phyloP scores from a whole-genome alignment of 257 asterid species.

The Petrea volubilis region DNA sequence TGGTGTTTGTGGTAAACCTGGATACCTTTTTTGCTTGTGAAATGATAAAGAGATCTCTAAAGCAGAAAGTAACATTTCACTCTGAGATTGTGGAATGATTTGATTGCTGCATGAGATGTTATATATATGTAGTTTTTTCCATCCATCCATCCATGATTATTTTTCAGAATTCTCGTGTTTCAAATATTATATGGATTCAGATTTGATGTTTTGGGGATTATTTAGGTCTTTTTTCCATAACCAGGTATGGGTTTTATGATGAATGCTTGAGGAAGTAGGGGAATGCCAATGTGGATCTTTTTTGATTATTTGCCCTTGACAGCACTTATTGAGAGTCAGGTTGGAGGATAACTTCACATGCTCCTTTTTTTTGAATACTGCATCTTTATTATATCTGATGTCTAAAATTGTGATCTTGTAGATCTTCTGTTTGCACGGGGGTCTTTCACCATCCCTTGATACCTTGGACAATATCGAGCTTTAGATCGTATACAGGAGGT shows the following conservation, averaged over 20 bases:
- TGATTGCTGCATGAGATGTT: constrained; percentile 2
- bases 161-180: constrained; percentile 21
- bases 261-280: constrained; percentile 99
- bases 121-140: not conserved
- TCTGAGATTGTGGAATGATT: constrained; percentile 4
- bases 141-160: constrained; percentile 3
- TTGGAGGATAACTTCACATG: constrained; percentile 31
- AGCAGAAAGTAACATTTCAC: not conserved
- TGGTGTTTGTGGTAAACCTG: not conserved
- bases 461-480: constrained; percentile 93
- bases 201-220: constrained; percentile 15
- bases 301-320: constrained; percentile 97
- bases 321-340: constrained; percentile 99
- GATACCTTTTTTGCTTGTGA: not conserved
- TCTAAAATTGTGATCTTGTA: constrained; percentile 34
- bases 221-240: constrained; percentile 31
- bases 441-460: constrained; percentile 98
- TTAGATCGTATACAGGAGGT: constrained; percentile 99
- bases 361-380: constrained; percentile 8
- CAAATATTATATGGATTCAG: not conserved
- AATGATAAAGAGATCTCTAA: constrained; percentile 2
- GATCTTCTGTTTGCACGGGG: constrained; percentile 98
- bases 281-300: constrained; percentile 96
- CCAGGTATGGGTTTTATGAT: constrained; percentile 95
- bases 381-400: constrained; percentile 19